Evolutionary conservation across 2,329 filamentous ascomycete species (phyloP).

Genomic region (Dactylellina sp.): DNA sequence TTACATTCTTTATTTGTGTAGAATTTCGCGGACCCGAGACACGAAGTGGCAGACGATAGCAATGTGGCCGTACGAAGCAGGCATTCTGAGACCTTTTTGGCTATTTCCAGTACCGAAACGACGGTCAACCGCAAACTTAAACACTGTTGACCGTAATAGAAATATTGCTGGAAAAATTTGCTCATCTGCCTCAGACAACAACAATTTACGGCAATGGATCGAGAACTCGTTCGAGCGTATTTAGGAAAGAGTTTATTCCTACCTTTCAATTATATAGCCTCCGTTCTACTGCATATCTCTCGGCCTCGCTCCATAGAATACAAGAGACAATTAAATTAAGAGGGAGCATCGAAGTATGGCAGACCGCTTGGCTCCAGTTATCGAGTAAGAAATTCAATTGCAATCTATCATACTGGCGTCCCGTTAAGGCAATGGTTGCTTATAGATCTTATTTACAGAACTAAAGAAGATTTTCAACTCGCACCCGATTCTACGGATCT

Average conservation of each 20-base stretch:
- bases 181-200: background rate
- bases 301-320: background rate
- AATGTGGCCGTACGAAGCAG: constrained; percentile 25
- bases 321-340: background rate
- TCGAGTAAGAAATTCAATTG: constrained; percentile 14
- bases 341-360: constrained; percentile 6
- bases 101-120: constrained; percentile 16
- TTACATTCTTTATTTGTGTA: background rate
- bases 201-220: background rate
- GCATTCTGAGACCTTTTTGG: constrained; percentile 25
- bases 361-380: constrained; percentile 18
- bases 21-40: constrained; percentile 14
- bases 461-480: constrained; percentile 13
- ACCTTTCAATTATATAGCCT: background rate
- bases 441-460: constrained; percentile 5
- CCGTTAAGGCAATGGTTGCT: background rate
- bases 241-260: background rate
- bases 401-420: background rate
- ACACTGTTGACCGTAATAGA: background rate
- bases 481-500: background rate
- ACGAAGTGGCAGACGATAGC: background rate
- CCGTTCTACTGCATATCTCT: background rate
- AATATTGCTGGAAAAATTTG: constrained; percentile 9
- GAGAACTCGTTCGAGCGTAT: background rate
- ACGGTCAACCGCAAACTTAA: constrained; percentile 13